phyloP scores from a whole-genome alignment of 2,329 filamentous ascomycete species.

The Aspergillus proliferans region DNA sequence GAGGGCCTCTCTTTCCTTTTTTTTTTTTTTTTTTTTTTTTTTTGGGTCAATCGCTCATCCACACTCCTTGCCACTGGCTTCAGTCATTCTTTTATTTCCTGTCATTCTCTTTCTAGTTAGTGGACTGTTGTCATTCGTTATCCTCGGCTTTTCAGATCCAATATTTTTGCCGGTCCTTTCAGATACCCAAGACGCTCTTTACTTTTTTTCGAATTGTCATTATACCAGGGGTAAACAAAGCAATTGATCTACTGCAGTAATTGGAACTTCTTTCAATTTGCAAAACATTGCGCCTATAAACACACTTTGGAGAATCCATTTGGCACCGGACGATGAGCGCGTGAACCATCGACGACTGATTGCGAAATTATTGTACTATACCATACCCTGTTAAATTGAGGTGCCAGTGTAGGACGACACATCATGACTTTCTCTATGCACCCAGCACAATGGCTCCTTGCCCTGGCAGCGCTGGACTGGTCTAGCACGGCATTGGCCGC shows the following conservation, averaged over 20 bases:
- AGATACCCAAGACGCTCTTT: background rate
- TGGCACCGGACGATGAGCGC: background rate
- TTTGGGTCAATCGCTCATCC: no score
- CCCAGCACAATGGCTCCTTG: background rate
- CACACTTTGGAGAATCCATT: background rate
- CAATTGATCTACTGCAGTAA: no score
- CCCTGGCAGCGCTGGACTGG: constrained; percentile 3
- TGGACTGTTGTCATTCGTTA: no score
- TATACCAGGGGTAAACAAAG: no score
- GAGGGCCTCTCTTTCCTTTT: no score
- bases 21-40: no score
- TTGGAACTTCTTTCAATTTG: background rate
- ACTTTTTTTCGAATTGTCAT: background rate
- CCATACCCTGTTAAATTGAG: background rate
- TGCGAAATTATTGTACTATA: background rate
- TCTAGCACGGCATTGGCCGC: constrained; percentile 16
- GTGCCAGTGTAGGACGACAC: background rate
- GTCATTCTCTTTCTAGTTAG: no score
- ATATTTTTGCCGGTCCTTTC: no score
- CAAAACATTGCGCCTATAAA: background rate
- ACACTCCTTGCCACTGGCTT: no score
- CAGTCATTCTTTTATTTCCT: no score
- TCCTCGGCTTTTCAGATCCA: no score
- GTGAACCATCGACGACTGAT: background rate
- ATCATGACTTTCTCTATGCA: background rate